Conservation (phyloP, 2,329 filamentous ascomycete genomes). For the Zymoseptoria passerinii region DNA sequence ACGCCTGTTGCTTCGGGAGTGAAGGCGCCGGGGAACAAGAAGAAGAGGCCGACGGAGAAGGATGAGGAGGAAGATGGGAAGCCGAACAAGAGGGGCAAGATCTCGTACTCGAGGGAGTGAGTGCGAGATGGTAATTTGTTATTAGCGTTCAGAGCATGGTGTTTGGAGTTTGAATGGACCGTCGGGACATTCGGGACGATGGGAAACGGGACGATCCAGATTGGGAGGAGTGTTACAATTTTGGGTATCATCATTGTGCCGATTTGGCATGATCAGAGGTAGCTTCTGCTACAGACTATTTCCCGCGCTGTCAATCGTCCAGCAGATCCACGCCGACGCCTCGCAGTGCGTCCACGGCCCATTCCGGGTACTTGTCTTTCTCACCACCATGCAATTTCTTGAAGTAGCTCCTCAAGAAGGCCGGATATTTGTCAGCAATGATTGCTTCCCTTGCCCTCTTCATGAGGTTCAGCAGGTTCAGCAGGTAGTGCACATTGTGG, state of each 20-base stretch:
- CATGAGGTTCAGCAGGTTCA: constrained; percentile 79
- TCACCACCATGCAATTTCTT: constrained; percentile 56
- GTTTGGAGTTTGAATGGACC: constrained; percentile 3
- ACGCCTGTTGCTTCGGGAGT: constrained; percentile 30
- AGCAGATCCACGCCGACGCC: constrained; percentile 73
- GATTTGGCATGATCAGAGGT: background rate
- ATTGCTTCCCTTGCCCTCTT: constrained; percentile 57
- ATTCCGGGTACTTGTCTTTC: constrained; percentile 62
- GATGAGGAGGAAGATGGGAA: constrained; percentile 42
- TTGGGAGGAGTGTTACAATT: background rate
- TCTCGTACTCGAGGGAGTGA: constrained; percentile 43
- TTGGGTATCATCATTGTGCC: background rate
- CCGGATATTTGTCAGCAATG: constrained; percentile 52
- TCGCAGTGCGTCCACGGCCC: constrained; percentile 73
- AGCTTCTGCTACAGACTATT: background rate
- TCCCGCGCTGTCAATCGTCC: constrained; percentile 16
- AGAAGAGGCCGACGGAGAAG: constrained; percentile 37
- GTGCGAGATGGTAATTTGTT: background rate
- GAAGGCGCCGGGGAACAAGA: constrained; percentile 35
- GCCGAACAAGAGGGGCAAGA: constrained; percentile 41
- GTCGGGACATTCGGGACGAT: background rate
- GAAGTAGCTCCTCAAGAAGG: constrained; percentile 74
- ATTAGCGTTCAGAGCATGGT: constrained; percentile 13
- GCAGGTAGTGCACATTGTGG: constrained; percentile 90
- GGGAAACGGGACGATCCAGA: background rate